A percentile compares a stretch with the other conserved stretches of the same genome.
phyloP scores from a whole-genome alignment of 176 grass and related monocot genomes.

The Cocos nucifera region DNA sequence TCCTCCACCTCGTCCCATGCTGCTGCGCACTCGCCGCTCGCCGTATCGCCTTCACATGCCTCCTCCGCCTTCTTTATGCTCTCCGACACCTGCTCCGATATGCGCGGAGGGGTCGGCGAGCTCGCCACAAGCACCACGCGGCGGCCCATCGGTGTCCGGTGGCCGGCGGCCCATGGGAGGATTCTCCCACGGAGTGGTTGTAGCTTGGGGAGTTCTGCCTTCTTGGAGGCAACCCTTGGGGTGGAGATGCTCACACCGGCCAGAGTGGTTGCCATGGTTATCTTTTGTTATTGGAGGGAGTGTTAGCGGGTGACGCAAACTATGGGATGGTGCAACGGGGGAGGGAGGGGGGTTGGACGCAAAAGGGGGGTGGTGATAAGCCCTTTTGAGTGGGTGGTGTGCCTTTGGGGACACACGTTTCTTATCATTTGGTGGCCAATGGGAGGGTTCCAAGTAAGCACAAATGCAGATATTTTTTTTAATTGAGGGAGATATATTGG shows the following conservation, averaged over 20 bases:
- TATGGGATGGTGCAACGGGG: neutral
- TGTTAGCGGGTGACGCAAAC: neutral
- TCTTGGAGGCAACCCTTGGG: constrained; percentile 18
- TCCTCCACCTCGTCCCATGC: constrained; percentile 96
- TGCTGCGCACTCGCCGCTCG: constrained; percentile 57
- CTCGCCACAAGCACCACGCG: constrained; percentile 25
- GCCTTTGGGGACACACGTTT: constrained; percentile 25
- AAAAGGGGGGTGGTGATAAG: neutral
- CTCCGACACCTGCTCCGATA: constrained; percentile 75
- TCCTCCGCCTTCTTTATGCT: constrained; percentile 91
- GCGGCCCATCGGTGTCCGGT: neutral
- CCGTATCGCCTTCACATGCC: constrained; percentile 35
- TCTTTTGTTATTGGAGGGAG: neutral
- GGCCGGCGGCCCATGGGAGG: neutral
- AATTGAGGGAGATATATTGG: too few species aligned
- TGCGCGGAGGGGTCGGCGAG: constrained; percentile 50
- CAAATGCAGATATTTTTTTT: constrained; percentile 21
- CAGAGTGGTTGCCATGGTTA: constrained; percentile 45
- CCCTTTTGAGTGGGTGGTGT: constrained; percentile 12
- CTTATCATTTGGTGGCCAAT: constrained; percentile 38
- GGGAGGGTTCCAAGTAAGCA: constrained; percentile 5
- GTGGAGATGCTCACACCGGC: constrained; percentile 34
- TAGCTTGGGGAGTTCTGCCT: constrained; percentile 18
- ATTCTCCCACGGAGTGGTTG: neutral
- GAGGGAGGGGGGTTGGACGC: neutral